Base-by-base conservation (phyloP, 495 filamentous ascomycete species). In the Penicillium mononematosum region DNA sequence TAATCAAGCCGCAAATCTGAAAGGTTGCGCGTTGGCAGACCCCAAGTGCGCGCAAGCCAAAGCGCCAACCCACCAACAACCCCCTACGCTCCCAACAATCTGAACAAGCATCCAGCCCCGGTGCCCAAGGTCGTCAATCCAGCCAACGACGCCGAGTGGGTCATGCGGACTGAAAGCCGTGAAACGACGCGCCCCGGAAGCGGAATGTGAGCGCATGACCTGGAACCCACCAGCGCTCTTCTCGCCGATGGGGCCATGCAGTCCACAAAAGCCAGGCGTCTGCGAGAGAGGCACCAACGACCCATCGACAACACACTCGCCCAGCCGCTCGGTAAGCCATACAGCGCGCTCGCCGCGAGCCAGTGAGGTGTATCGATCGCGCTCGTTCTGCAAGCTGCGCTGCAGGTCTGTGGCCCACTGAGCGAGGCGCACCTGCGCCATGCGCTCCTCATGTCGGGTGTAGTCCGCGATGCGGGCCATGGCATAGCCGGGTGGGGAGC, bases 371-470 rank as follows among this genome's bases (percentile, higher is more conserved):
- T 90, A 96, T 66, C 88, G 77, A 22, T 86, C 83, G 10, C 90
- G 85, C 69, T 98, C 93, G 42, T 90, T 88, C 24, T 87, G 82
- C 5, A 96, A 74, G 61, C 88, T 92, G 46, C 83, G 85, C 65
- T 97, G 92, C 0, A 98, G 80, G 65, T 96, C 91, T 1, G 85
- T 81, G 10, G 93, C 93, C 94, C 94, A 98, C 64, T 92, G 89
- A 7, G 88, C 88, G 12, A 97, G 78, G 19, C 88, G 82, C 24
- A 96, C 81, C 63, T 91, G 89, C 4, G 90, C 88, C n/a, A 89
- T 73, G 11, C 77, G 79, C 60, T 92, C 85, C 70, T 94, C 85
- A 29, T 82, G 78, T 50, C 88, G 84, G 3, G 85, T 85, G 64
- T 89, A 84, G 58, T 89, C 86, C 31, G 85, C 75, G 52, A 93